Evolutionary conservation across 352 stramenopile genomes (phyloP).

Genomic region (Aphanomyces cochlioides): DNA sequence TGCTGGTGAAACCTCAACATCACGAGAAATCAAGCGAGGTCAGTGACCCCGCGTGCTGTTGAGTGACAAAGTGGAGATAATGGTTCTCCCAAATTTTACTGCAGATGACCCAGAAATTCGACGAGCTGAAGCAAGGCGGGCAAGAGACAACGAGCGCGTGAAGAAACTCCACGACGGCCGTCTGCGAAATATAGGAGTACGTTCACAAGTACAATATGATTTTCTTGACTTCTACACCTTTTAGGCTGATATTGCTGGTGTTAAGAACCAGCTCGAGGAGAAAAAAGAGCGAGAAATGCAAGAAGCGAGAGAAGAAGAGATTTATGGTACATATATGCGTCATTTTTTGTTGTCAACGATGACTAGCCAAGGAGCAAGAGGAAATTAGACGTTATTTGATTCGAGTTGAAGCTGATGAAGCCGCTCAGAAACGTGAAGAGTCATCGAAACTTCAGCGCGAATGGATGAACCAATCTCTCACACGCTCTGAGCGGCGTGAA

Average conservation of each 20-base stretch:
- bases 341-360: background rate
- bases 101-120: slow-evolving; percentile 48
- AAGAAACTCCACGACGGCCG: slow-evolving; percentile 65
- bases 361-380: slow-evolving; percentile 46
- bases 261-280: slow-evolving; percentile 73
- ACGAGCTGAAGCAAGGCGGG: slow-evolving; percentile 51
- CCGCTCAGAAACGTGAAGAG: slow-evolving; percentile 55
- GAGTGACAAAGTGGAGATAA: background rate
- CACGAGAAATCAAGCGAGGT: background rate
- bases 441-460: slow-evolving; percentile 61
- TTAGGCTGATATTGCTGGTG: slow-evolving; percentile 67
- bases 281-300: slow-evolving; percentile 41
- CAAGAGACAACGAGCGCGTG: slow-evolving; percentile 57
- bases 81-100: slow-evolving; percentile 4
- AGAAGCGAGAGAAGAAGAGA: slow-evolving; percentile 42
- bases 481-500: slow-evolving; percentile 33
- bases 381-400: slow-evolving; percentile 69
- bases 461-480: slow-evolving; percentile 46
- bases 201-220: slow-evolving; percentile 22
- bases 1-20: background rate
- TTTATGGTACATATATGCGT: slow-evolving; percentile 36
- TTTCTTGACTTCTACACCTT: slow-evolving; percentile 9
- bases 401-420: slow-evolving; percentile 71
- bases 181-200: slow-evolving; percentile 62
- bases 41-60: background rate